Conservation (phyloP, 305 asterid genomes). For the Fraxinus velutina region DNA sequence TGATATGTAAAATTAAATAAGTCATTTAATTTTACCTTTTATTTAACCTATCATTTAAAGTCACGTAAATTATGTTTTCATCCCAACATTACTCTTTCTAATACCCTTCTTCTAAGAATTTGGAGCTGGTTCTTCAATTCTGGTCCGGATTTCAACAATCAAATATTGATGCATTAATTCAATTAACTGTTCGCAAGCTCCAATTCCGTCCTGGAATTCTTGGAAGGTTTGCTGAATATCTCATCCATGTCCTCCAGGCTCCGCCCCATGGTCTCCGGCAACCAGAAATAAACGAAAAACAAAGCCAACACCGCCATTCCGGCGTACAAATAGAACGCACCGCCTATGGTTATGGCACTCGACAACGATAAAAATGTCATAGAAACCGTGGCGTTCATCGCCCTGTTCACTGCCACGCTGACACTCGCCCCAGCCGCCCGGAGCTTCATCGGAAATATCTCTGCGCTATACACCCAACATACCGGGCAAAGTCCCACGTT, state of each 20-base stretch:
- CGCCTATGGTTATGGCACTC: conserved; percentile 59
- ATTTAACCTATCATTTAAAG: too few species aligned
- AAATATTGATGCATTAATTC: neutral
- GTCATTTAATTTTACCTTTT: too few species aligned
- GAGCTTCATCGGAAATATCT: conserved; percentile 56
- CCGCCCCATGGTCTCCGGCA: conserved; percentile 75
- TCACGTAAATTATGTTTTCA: too few species aligned
- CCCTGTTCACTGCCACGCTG: conserved; percentile 64
- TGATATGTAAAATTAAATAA: too few species aligned
- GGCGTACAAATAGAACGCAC: conserved; percentile 55
- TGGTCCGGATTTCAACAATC: neutral
- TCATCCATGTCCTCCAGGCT: conserved; percentile 74
- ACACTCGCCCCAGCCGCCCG: conserved; percentile 64
- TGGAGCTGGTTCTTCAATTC: neutral
- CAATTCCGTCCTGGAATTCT: conserved; percentile 7
- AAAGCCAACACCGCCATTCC: conserved; percentile 48
- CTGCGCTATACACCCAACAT: conserved; percentile 76
- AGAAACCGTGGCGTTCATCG: conserved; percentile 66
- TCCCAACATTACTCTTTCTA: too few species aligned
- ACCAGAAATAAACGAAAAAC: conserved; percentile 46
- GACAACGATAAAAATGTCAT: conserved; percentile 61
- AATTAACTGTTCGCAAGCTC: conserved; percentile 15
- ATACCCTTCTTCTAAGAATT: neutral
- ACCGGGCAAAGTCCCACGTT: conserved; percentile 72
- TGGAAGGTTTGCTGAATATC: conserved; percentile 33